Evolutionary conservation across 2,329 filamentous ascomycete genomes (phyloP), one percentile per base, ranked within the genome.

Genomic region (Cladophialophora bantiana): DNA sequence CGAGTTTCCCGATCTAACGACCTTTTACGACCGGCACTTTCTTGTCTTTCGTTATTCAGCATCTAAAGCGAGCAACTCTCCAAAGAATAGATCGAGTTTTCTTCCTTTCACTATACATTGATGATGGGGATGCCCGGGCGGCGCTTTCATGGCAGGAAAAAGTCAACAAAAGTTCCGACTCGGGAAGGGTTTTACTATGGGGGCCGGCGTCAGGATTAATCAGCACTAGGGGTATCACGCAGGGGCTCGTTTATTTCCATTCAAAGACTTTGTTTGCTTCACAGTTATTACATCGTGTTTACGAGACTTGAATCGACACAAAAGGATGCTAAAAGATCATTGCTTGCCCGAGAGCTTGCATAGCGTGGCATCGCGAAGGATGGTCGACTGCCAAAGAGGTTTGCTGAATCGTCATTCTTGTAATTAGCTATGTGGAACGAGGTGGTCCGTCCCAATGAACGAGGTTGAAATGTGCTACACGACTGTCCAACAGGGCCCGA

Each of bases 361-460:
- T 65, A 35, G 66, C 58, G 52, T 31, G 45, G 55, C 50, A 61
- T 53, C 26, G 10, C 36, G 40, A 12, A 54, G 57, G 52, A 52
- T 32, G 57, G 58, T 56, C 55, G 62, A 53, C 32, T 59, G 59
- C 52, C 45, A 32, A n/a, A 40, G 59, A 45, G 40, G 56, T 50
- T 66, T 52, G 62, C 55, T 58, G 59, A 34, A 64, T 36, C 40
- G 48, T 64, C 54, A 60, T 59, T 65, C 58, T 67, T 69, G 65
- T 69, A 69, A 66, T 69, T 67, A 67, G 68, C 65, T 62, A 67
- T 67, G 64, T 67, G 68, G 63, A 67, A 69, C 42, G 68, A 67
- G 61, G 62, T 26, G 65, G 65, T 32, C 38, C 62, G 54, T 65
- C 42, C 42, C 65, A 52, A 57, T 60, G 57, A 54, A 53, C 50